Percentiles rank a stretch among this genome's conserved stretches.
Evolutionary conservation across 2,329 filamentous ascomycete genomes (phyloP).

Genomic region (Tolypocladium amazonense): DNA sequence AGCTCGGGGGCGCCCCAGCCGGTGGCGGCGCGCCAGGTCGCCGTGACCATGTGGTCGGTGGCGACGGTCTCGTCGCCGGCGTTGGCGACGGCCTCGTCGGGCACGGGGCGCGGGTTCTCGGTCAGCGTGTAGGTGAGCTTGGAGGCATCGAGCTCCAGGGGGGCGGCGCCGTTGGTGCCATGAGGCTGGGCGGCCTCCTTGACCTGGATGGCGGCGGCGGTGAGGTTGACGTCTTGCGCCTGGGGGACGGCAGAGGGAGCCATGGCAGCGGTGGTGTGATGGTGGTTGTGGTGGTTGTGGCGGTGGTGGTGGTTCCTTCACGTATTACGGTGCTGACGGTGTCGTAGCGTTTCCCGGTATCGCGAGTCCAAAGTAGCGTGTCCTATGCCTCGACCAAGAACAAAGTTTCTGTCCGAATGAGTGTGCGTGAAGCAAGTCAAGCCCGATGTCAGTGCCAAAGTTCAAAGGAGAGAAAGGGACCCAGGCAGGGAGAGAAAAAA

Average conservation of each 20-base stretch:
- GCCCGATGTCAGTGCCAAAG: neutral
- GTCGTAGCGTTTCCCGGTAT: neutral
- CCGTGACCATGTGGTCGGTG: slow-evolving; percentile 86
- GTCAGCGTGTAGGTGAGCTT: slow-evolving; percentile 46
- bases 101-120: slow-evolving; percentile 39
- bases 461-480: neutral
- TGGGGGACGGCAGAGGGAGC: slow-evolving; percentile 35
- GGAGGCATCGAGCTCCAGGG: slow-evolving; percentile 47
- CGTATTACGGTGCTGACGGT: neutral
- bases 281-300: slow-evolving; percentile 14
- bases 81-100: slow-evolving; percentile 35
- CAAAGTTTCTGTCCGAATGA: neutral
- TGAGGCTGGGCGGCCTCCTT: slow-evolving; percentile 29
- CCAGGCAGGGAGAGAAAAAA: neutral
- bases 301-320: neutral
- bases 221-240: slow-evolving; percentile 38
- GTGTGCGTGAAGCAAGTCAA: neutral
- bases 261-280: slow-evolving; percentile 23
- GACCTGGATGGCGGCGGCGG: slow-evolving; percentile 38
- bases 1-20: slow-evolving; percentile 70
- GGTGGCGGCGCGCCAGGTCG: slow-evolving; percentile 48
- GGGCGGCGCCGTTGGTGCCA: slow-evolving; percentile 28
- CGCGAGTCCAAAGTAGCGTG: neutral
- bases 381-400: neutral
- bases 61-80: slow-evolving; percentile 42